Base-by-base conservation (phyloP, 805 yeast genomes). In the Pichia membranifaciens region DNA sequence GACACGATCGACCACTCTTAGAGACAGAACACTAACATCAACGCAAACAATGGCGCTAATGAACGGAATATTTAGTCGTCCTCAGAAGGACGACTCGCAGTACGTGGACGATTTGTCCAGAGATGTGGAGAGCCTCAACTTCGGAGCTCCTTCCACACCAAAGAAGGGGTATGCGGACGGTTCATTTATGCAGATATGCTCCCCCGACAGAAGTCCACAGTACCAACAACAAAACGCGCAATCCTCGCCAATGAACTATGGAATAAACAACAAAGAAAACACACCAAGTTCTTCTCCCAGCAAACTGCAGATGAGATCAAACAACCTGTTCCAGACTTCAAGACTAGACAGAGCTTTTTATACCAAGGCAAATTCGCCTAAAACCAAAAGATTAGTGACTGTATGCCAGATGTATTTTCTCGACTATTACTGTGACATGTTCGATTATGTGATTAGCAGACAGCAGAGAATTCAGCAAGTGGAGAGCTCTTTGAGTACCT, bases 361-460 rank as follows among this genome's bases (percentile, higher is more conserved):
- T 51, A 59, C 65, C 47, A 78, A 77, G 59, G 84, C 90, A 6
- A 75, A 79, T 49, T 75, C 79, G 39, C 82, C 85, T 43, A 87
- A 87, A 59, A 87, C 95, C 1, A 84, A 84, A 60, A 74, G 99
- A 51, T 70, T 87, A 50, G 95, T 90, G 8, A 84, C 89, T 43
- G 97, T 93, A 23, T 85, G 96, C 36, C 96, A 91, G 62, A 78
- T 89, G 79, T 95, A 84, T 67, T 93, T 93, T 59, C 73, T 93
- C 49, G 99, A 93, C 65, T 88, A 90, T 66, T 93, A 93, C 65
- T 91, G 96, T 68, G 99, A 93, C 65, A 82, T 86, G 80, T 84
- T 93, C 67, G 96, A 88, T 62, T 93, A 93, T 62, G 85, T 91
- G 29, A 85, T 90, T 54, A 79, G 80, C 52, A 79, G 99, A 64